Base-by-base conservation (phyloP, 192 early-diverging fungal species). In the Spinellus fusiger region DNA sequence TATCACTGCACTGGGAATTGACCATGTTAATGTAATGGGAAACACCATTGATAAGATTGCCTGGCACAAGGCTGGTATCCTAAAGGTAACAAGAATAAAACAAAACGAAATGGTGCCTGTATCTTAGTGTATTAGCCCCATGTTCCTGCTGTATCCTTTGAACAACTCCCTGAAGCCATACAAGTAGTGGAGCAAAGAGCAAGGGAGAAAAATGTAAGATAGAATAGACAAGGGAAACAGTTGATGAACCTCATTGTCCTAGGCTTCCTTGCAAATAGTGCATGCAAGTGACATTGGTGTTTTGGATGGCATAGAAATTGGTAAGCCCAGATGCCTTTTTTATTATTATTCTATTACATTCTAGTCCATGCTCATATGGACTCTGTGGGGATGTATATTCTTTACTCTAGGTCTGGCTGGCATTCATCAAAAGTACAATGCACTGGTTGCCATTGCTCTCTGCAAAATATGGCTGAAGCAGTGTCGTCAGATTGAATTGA, bases 41-140 rank as follows among this genome's bases (percentile, higher is more conserved):
- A 68, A 83, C 29, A 93, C 91, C 0, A 66, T 93, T 34, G 81
- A 77, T 26, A 62, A 84, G 54, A 93, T 93, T 62, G 89, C 90
- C 9, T 85, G 86, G 88, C 86, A 93, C 67, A 93, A 93, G 53
- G 87, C 81, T 28, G 91, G 91, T 4, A 93, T 93, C 37, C 84
- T 89, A 55, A 93, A 93, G 74, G 75, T 78, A 60, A 53, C 20
- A 1, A 33, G 22, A 32, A 13, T 37, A 33, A 44, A 49, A 37
- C 13, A 16, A 3, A 34, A 18, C 12, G 27, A 25, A 5, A 25
- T 25, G 16, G 0, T 15, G 2, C 0, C 16, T 28, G 9, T 49
- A 52, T 25, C 20, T 13, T 20, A 40, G 12, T 52, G 28, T 25
- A 35, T 46, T 61, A 84, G 79, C 18, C 66, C 0, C 76, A 69